phyloP scores from a whole-genome alignment of 768 basidiomycete species.

The Dentipellis sp. region DNA sequence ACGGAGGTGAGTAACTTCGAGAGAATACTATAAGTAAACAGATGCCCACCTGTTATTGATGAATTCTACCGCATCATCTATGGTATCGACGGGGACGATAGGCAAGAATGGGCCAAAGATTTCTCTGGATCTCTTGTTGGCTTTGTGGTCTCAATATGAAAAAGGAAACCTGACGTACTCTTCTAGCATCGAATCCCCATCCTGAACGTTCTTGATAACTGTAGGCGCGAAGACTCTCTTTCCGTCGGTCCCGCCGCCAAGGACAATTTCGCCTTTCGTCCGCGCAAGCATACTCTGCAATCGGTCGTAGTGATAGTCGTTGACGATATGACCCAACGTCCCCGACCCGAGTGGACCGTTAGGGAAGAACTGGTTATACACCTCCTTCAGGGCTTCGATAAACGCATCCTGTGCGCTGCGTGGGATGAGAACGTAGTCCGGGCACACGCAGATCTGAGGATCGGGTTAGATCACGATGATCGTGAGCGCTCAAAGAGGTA shows the following conservation, averaged over 20 bases:
- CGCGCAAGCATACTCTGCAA: conserved; percentile 39
- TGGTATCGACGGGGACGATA: conserved; percentile 44
- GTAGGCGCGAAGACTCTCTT: conserved; percentile 46
- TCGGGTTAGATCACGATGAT: neutral
- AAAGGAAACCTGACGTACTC: conserved; percentile 29
- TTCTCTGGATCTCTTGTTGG: conserved; percentile 30
- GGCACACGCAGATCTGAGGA: conserved; percentile 30
- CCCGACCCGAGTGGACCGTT: conserved; percentile 35
- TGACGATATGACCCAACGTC: conserved; percentile 43
- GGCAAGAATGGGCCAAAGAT: conserved; percentile 68
- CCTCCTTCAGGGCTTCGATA: conserved; percentile 32
- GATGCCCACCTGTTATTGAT: conserved; percentile 40
- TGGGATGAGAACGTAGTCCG: conserved; percentile 37
- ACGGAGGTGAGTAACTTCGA: neutral
- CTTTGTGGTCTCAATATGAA: neutral
- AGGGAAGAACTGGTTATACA: conserved; percentile 42
- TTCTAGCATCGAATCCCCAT: conserved; percentile 50
- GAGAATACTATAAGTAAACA: neutral
- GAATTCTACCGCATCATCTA: conserved; percentile 48
- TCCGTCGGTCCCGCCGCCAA: conserved; percentile 39
- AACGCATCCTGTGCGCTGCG: conserved; percentile 37
- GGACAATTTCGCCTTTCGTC: conserved; percentile 47
- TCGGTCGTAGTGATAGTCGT: conserved; percentile 42
- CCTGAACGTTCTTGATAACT: conserved; percentile 43
- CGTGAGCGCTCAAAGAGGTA: conserved; percentile 6